Percentiles rank a stretch among this genome's conserved stretches.
phyloP scores from a whole-genome alignment of 306 rosid species.

The Vachellia collinsii region DNA sequence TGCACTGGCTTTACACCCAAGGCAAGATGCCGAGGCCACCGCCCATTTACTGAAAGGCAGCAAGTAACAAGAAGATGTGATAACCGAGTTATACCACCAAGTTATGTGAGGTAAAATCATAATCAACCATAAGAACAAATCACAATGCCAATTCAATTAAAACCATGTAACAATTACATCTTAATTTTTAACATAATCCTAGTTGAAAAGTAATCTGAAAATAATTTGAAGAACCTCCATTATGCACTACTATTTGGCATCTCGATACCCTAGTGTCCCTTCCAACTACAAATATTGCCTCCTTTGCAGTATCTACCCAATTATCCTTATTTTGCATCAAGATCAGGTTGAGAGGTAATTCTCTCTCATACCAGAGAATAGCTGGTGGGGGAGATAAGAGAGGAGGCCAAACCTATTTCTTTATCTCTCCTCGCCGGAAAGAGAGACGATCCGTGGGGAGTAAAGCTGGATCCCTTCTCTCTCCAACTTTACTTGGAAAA shows the following conservation, averaged over 20 bases:
- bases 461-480: not conserved
- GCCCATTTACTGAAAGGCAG: constrained; percentile 51
- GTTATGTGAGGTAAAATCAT: constrained; percentile 6
- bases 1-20: constrained; percentile 50
- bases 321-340: not conserved
- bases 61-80: constrained; percentile 14
- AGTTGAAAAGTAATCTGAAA: constrained; percentile 1
- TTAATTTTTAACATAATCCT: not conserved
- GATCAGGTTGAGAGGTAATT: not conserved
- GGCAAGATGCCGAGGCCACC: constrained; percentile 53
- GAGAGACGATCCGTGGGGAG: not conserved
- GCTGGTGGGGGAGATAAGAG: not conserved
- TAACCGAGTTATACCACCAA: constrained; percentile 16
- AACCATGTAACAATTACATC: not conserved
- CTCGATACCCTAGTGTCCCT: not conserved
- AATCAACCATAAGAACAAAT: constrained; percentile 21
- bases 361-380: not conserved
- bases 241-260: not conserved
- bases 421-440: too few species aligned
- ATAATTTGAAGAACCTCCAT: not conserved
- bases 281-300: not conserved
- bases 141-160: constrained; percentile 18
- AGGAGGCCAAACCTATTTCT: too few species aligned
- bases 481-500: not conserved
- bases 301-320: not conserved